A percentile compares a stretch with the other conserved stretches of the same genome.
These are phyloP conservation scores for Cantharellus anzutake DNA, from an alignment of 768 basidiomycete genomes.

Conservation along the genomic window DNA sequence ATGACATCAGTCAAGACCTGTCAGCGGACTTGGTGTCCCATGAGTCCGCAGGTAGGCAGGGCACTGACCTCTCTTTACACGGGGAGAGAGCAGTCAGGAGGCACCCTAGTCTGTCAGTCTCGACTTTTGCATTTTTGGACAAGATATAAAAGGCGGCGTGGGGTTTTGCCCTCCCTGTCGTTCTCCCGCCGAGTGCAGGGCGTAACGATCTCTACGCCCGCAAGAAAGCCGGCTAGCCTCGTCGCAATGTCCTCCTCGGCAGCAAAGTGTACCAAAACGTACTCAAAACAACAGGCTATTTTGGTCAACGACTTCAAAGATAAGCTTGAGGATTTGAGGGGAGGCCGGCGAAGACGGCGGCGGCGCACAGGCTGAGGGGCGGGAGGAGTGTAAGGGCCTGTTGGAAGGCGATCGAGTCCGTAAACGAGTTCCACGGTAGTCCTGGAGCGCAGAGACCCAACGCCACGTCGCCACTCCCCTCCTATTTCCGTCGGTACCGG, in stretches of 20 bases:
- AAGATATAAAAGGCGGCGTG: too few relatives aligned
- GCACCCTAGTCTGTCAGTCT: too few relatives aligned
- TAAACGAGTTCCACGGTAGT: conserved; percentile 10
- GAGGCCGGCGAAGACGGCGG: not conserved
- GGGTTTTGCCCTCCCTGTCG: not conserved
- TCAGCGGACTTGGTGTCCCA: too few relatives aligned
- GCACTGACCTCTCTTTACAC: too few relatives aligned
- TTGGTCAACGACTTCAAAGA: not conserved
- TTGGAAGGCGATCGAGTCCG: conserved; percentile 10
- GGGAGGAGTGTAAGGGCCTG: conserved; percentile 4
- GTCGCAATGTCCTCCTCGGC: conserved; percentile 9
- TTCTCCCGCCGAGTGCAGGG: not conserved
- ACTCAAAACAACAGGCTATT: conserved; percentile 1
- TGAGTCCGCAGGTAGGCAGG: too few relatives aligned
- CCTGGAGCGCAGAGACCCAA: conserved; percentile 12
- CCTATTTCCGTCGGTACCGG: conserved; percentile 8
- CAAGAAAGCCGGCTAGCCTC: conserved; percentile 1
- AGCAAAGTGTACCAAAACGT: conserved; percentile 11
- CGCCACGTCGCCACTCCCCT: conserved; percentile 15
- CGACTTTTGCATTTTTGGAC: too few relatives aligned
- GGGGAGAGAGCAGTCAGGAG: too few relatives aligned
- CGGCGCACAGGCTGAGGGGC: conserved; percentile 2
- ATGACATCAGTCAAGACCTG: too few relatives aligned
- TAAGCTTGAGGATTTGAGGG: conserved; percentile 1
- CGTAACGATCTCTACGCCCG: conserved; percentile 3